Conservation (phyloP, 495 filamentous ascomycete genomes). For the Elasticomyces elasticus region DNA sequence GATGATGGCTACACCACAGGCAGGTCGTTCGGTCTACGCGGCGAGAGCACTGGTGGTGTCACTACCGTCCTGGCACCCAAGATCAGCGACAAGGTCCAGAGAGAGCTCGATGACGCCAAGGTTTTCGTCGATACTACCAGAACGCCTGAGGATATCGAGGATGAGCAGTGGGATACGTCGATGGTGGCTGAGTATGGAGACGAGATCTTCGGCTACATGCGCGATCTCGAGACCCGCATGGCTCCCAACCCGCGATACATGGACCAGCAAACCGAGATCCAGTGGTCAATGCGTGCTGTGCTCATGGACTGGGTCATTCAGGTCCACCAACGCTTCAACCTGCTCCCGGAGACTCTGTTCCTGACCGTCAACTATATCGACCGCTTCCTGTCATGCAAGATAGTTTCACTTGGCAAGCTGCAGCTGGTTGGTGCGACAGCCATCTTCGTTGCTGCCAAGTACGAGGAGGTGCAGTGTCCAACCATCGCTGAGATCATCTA, state of each 20-base stretch:
- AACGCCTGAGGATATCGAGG: constrained; percentile 59
- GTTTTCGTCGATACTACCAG: constrained; percentile 52
- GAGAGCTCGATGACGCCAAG: constrained; percentile 62
- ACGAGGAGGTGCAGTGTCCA: constrained; percentile 95
- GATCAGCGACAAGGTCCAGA: constrained; percentile 48
- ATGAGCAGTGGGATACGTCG: constrained; percentile 86
- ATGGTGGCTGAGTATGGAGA: constrained; percentile 97
- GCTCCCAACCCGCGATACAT: constrained; percentile 86
- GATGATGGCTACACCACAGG: constrained; percentile 73
- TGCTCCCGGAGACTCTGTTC: constrained; percentile 91
- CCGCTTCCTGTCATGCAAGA: constrained; percentile 87
- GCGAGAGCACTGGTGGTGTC: constrained; percentile 64
- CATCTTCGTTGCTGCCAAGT: constrained; percentile 92
- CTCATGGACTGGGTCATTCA: constrained; percentile 98
- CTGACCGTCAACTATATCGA: constrained; percentile 92
- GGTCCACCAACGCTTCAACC: constrained; percentile 80
- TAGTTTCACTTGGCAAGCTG: constrained; percentile 87
- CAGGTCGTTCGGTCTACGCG: constrained; percentile 58
- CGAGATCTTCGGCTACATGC: constrained; percentile 91
- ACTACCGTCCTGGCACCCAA: constrained; percentile 65
- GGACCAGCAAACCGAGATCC: constrained; percentile 92
- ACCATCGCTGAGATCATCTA: constrained; percentile 91
- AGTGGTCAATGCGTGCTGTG: constrained; percentile 97
- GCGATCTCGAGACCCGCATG: constrained; percentile 72
- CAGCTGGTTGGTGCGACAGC: constrained; percentile 95